These are phyloP conservation scores for Dactylellina leptospora DNA, from an alignment of 2,329 filamentous ascomycete species.

Conservation along the genomic window DNA sequence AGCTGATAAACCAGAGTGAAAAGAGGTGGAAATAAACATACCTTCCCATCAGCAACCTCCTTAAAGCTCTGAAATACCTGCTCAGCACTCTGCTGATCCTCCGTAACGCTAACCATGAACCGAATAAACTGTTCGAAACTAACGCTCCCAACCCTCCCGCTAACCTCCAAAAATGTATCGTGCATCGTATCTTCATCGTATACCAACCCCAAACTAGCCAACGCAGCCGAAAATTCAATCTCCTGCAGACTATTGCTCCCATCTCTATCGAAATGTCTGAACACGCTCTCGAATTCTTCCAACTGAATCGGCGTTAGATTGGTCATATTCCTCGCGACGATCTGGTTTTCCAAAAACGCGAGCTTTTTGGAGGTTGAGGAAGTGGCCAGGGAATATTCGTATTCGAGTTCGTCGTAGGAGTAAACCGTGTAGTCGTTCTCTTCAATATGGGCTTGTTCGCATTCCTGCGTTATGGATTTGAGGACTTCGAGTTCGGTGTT, in stretches of 20 bases:
- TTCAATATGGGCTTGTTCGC: constrained; percentile 95
- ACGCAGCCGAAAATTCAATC: constrained; percentile 91
- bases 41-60: constrained; percentile 96
- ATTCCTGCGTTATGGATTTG: constrained; percentile 83
- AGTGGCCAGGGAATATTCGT: constrained; percentile 90
- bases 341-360: constrained; percentile 95
- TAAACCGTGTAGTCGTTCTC: constrained; percentile 99
- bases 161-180: constrained; percentile 89
- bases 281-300: constrained; percentile 98
- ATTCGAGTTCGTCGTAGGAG: constrained; percentile 93
- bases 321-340: constrained; percentile 97
- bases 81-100: constrained; percentile 98
- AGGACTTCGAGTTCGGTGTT: constrained; percentile 91
- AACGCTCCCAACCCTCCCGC: constrained; percentile 78
- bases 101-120: constrained; percentile 99
- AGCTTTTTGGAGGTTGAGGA: constrained; percentile 95
- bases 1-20: background rate
- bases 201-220: constrained; percentile 92
- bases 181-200: constrained; percentile 99
- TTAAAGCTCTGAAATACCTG: constrained; percentile 98
- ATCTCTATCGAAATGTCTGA: constrained; percentile 96
- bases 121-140: constrained; percentile 99
- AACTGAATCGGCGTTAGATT: constrained; percentile 97
- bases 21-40: constrained; percentile 59
- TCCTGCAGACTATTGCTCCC: constrained; percentile 88